phyloP scores from a whole-genome alignment of 1,139 yeast genomes.

The Nakaseomyces nivariensis region DNA sequence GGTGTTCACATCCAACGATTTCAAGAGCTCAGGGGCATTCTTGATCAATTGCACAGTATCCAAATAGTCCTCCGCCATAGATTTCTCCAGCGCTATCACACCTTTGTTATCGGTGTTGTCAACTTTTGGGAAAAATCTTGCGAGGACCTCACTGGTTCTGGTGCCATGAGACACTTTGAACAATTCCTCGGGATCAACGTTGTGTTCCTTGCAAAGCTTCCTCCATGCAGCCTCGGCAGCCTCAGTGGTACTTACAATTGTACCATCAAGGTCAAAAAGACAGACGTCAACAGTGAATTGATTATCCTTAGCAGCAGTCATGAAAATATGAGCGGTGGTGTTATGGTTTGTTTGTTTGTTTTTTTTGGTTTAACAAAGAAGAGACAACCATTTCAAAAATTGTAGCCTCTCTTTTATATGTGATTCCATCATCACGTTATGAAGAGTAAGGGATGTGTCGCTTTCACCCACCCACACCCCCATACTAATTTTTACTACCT shows the following conservation, averaged over 20 bases:
- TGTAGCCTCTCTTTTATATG: too few relatives aligned
- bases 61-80: conserved; percentile 54
- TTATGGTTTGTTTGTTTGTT: not conserved
- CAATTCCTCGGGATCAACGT: conserved; percentile 55
- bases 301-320: conserved; percentile 1
- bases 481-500: too few relatives aligned
- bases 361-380: not conserved
- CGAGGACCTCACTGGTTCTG: conserved; percentile 58
- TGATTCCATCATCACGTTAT: too few relatives aligned
- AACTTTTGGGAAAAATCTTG: conserved; percentile 55
- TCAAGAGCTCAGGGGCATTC: conserved; percentile 56
- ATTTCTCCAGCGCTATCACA: conserved; percentile 45
- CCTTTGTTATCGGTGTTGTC: conserved; percentile 51
- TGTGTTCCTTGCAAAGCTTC: conserved; percentile 50
- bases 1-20: conserved; percentile 33
- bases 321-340: not conserved
- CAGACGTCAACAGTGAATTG: conserved; percentile 17
- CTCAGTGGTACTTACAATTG: conserved; percentile 61
- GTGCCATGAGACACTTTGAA: conserved; percentile 65
- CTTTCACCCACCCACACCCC: too few relatives aligned
- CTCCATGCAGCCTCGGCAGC: conserved; percentile 70
- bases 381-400: too few relatives aligned
- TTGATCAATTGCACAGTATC: conserved; percentile 55
- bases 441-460: too few relatives aligned
- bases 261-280: conserved; percentile 71